These are phyloP conservation scores for Lyophyllum decastes DNA, from an alignment of 768 basidiomycete species.

Conservation along the genomic window DNA sequence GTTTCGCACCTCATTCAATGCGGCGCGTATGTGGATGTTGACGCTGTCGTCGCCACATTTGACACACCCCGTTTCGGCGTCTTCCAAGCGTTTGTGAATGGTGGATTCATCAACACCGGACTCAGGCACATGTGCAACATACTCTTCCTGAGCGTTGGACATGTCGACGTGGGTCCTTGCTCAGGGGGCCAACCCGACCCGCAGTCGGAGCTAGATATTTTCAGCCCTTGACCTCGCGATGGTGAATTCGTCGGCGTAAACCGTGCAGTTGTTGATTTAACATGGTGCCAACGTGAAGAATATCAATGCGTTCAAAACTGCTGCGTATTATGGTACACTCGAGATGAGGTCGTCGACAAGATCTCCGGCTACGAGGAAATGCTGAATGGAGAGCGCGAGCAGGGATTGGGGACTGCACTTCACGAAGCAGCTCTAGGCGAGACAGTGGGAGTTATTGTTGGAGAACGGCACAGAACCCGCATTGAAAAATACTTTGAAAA, in stretches of 20 bases:
- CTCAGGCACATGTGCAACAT: constrained; percentile 14
- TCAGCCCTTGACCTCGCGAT: constrained; percentile 15
- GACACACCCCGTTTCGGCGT: background rate
- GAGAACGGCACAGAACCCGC: constrained; percentile 1
- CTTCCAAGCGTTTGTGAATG: too few relatives aligned
- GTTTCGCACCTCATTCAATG: constrained; percentile 8
- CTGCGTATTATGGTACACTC: constrained; percentile 14
- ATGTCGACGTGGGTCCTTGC: constrained; percentile 4
- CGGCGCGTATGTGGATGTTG: constrained; percentile 3
- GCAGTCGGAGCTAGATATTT: background rate
- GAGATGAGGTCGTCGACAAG: constrained; percentile 16
- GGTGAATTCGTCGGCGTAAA: background rate
- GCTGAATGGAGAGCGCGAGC: constrained; percentile 7
- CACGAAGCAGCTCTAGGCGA: constrained; percentile 14
- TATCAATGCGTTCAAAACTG: constrained; percentile 14
- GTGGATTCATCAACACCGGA: background rate
- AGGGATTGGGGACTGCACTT: constrained; percentile 18
- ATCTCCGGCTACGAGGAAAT: constrained; percentile 13
- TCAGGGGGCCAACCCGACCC: constrained; percentile 12
- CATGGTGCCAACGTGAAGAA: constrained; percentile 14
- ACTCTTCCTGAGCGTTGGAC: constrained; percentile 9
- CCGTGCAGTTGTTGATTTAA: background rate
- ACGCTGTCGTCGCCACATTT: constrained; percentile 9
- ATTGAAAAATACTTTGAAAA: constrained; percentile 4
- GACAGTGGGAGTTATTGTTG: constrained; percentile 3